Evolutionary conservation across 768 basidiomycete genomes (phyloP), one percentile per base, ranked within the genome.

Genomic region (Russula earlei): DNA sequence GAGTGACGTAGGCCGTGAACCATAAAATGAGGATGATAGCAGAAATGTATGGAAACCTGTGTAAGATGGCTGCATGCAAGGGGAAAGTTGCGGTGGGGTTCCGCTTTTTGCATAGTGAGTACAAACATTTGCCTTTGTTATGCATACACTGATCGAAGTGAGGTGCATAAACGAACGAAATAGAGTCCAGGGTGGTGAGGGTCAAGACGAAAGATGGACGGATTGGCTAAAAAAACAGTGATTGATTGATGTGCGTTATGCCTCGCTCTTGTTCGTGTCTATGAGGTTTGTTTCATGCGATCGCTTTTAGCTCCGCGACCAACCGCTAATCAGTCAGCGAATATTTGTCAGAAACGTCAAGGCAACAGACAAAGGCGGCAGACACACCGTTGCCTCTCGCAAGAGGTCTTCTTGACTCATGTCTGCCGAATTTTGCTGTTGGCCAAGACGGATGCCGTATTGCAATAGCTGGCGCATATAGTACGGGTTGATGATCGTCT

Each of bases 401-500:
- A 75, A 72, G 60, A 79, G 72, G 36, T 73, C 69, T 14, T 49
- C 50, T 37, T 42, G 44, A 37, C 46, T 46, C 52, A 50, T 47
- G 36, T 56, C 55, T 17, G 34, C 53, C 36, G 51, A 52, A 19
- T 61, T 56, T 33, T 65, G 63, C 52, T 54, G 52, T n/a, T 66
- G 71, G 14, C 84, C 84, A 3, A 85, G 72, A 53, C 73, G 76
- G 58, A 90, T 82, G 8, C 85, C 85, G 65, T 89, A 87, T 56
- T 78, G 49, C 11, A 90, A 70, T 45, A 90, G 67, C 63, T 90
- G 87, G 52, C 72, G 72, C 87, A 90, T 89, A 69, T 85, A 89
- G 66, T 84, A 80, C 3, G 85, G 84, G 60, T 83, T 85, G 64
- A 90, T 89, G 51, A 89, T 74, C 0, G 83, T 82, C 66, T 89